Evolutionary conservation across 1,284 basidiomycete species (phyloP).

Genomic region (Xerocomus amazonicus): DNA sequence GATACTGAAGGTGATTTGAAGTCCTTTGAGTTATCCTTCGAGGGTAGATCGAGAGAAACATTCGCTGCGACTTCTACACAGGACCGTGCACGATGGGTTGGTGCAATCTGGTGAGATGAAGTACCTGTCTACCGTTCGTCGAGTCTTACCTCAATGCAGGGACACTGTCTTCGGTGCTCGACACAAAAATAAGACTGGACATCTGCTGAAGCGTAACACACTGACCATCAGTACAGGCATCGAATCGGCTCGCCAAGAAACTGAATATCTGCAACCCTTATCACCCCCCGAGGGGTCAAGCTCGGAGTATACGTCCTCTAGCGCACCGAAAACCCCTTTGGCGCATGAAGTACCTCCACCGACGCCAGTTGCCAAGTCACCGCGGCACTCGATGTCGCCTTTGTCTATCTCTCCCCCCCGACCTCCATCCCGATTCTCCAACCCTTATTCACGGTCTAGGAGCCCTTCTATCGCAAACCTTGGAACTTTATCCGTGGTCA

Average conservation of each 20-base stretch:
- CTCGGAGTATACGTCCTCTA: constrained; percentile 33
- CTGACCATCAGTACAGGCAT: constrained; percentile 23
- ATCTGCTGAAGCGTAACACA: background rate
- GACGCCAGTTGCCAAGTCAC: constrained; percentile 25
- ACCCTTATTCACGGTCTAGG: constrained; percentile 32
- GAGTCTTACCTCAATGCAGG: constrained; percentile 38
- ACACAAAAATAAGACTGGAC: constrained; percentile 14
- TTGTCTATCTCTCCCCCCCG: constrained; percentile 29
- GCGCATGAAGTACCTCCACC: constrained; percentile 17
- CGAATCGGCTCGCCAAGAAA: background rate
- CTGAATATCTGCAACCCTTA: constrained; percentile 3
- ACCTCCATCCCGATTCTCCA: constrained; percentile 22
- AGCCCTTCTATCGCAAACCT: constrained; percentile 54
- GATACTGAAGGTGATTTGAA: constrained; percentile 39
- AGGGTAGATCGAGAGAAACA: constrained; percentile 47
- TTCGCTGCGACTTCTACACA: constrained; percentile 60
- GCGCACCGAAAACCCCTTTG: constrained; percentile 11
- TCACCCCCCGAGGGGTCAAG: constrained; percentile 16
- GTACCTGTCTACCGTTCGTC: background rate
- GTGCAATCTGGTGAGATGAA: constrained; percentile 57
- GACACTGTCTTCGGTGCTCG: constrained; percentile 51
- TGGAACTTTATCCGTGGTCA: constrained; percentile 49
- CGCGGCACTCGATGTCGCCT: constrained; percentile 12
- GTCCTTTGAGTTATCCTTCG: constrained; percentile 62
- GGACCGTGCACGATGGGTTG: constrained; percentile 68